Percentiles rank a stretch among this genome's conserved stretches.
phyloP scores from a whole-genome alignment of 2,329 filamentous ascomycete species.

The Alternaria sp. region DNA sequence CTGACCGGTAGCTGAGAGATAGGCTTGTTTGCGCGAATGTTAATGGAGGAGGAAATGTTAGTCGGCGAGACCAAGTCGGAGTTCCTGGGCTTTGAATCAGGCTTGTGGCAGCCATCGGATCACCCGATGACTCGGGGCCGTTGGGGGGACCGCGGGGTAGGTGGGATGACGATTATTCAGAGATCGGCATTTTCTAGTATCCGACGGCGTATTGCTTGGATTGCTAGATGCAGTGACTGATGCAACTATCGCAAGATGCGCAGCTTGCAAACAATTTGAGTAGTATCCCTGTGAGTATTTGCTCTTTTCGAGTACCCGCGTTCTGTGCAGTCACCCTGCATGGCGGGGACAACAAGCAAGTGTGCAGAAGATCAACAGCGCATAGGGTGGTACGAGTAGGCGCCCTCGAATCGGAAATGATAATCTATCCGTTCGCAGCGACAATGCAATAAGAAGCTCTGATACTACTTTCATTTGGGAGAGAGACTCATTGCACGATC shows the following conservation, averaged over 20 bases:
- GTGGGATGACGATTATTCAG: slow-evolving; percentile 20
- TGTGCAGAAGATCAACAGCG: slow-evolving; percentile 4
- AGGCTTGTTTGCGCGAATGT: slow-evolving; percentile 17
- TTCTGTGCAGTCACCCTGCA: slow-evolving; percentile 13
- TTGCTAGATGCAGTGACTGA: neutral
- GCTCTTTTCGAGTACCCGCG: neutral
- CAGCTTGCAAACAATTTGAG: neutral
- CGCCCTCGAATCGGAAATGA: neutral
- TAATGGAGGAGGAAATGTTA: slow-evolving; percentile 13
- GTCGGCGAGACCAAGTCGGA: slow-evolving; percentile 8
- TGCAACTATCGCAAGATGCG: neutral
- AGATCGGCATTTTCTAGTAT: slow-evolving; percentile 19
- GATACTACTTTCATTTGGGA: neutral
- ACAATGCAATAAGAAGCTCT: neutral
- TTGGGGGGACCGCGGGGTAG: slow-evolving; percentile 28
- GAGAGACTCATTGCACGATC: neutral
- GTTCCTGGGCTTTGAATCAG: slow-evolving; percentile 1
- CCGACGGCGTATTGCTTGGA: slow-evolving; percentile 1
- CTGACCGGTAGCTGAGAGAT: slow-evolving; percentile 14
- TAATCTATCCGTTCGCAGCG: neutral
- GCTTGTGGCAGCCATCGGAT: slow-evolving; percentile 15
- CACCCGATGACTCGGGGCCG: slow-evolving; percentile 25
- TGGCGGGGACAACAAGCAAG: slow-evolving; percentile 1
- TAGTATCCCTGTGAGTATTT: neutral
- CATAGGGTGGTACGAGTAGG: neutral